Evolutionary conservation across 2,329 filamentous ascomycete species (phyloP).

Genomic region (Plectosphaerella cucumerina): DNA sequence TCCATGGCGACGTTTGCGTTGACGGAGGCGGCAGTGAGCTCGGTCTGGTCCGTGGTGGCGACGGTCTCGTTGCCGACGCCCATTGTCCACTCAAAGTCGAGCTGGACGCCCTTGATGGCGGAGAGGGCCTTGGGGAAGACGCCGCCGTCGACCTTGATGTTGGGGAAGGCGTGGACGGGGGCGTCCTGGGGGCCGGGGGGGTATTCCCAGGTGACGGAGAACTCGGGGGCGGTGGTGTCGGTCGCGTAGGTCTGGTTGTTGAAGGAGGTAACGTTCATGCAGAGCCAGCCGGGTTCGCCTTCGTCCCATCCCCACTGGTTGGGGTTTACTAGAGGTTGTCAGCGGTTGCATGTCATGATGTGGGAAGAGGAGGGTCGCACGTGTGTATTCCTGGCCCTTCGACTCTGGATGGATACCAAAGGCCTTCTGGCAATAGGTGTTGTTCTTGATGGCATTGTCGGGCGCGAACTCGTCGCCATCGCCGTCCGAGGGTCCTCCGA

Average conservation of each 20-base stretch:
- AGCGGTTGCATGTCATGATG: background rate
- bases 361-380: conserved; percentile 28
- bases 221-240: conserved; percentile 39
- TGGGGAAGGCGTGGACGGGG: conserved; percentile 52
- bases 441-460: conserved; percentile 28
- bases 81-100: conserved; percentile 48
- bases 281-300: conserved; percentile 34
- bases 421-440: conserved; percentile 35
- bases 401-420: conserved; percentile 40
- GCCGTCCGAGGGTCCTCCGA: conserved; percentile 24
- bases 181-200: conserved; percentile 31
- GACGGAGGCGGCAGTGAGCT: conserved; percentile 29
- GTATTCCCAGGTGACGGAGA: conserved; percentile 51
- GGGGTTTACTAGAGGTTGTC: conserved; percentile 40
- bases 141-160: conserved; percentile 40
- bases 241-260: conserved; percentile 47
- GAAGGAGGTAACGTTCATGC: conserved; percentile 46
- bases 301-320: conserved; percentile 49
- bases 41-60: conserved; percentile 25
- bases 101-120: conserved; percentile 30
- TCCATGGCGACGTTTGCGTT: conserved; percentile 56
- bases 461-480: conserved; percentile 8
- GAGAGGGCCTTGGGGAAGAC: conserved; percentile 38
- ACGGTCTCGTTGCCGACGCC: conserved; percentile 36
- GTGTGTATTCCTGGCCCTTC: conserved; percentile 39